These are phyloP conservation scores for Mycena rosella DNA, from an alignment of 768 basidiomycete species.

Conservation along the genomic window DNA sequence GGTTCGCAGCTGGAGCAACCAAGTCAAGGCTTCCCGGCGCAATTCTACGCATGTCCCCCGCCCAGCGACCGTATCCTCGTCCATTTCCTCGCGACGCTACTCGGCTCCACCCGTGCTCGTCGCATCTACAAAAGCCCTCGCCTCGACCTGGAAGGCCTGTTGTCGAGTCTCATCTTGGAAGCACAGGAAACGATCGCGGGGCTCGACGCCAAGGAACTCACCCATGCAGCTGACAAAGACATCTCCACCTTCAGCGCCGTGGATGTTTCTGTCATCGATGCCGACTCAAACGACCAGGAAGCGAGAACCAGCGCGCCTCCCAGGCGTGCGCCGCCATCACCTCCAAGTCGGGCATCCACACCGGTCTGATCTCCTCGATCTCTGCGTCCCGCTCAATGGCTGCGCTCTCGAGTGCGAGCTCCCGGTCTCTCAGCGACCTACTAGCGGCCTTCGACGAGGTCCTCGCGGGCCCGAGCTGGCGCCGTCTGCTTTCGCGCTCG, in stretches of 20 bases:
- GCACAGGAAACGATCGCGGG: constrained; percentile 15
- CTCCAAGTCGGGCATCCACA: background rate
- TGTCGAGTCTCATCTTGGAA: background rate
- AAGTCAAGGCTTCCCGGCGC: constrained; percentile 9
- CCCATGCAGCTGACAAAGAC: background rate
- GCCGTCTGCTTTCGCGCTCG: constrained; percentile 19
- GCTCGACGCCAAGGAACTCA: background rate
- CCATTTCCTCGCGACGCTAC: background rate
- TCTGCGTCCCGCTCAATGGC: constrained; percentile 28
- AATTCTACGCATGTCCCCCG: constrained; percentile 3
- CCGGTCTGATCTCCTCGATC: constrained; percentile 24
- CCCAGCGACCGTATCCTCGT: background rate
- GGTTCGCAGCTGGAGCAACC: constrained; percentile 4
- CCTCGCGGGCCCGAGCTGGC: constrained; percentile 19
- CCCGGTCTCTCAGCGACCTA: constrained; percentile 26
- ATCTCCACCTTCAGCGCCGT: constrained; percentile 11
- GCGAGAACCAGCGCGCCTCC: no score
- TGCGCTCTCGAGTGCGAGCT: constrained; percentile 24
- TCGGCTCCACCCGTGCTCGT: constrained; percentile 22
- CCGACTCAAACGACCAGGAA: background rate
- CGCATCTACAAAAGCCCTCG: background rate
- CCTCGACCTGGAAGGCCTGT: constrained; percentile 1
- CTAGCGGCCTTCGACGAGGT: constrained; percentile 16
- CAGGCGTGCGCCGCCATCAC: no score
- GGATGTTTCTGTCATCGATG: constrained; percentile 5